Conservation (phyloP, 257 asterid species). For the Primulina tabacum region DNA sequence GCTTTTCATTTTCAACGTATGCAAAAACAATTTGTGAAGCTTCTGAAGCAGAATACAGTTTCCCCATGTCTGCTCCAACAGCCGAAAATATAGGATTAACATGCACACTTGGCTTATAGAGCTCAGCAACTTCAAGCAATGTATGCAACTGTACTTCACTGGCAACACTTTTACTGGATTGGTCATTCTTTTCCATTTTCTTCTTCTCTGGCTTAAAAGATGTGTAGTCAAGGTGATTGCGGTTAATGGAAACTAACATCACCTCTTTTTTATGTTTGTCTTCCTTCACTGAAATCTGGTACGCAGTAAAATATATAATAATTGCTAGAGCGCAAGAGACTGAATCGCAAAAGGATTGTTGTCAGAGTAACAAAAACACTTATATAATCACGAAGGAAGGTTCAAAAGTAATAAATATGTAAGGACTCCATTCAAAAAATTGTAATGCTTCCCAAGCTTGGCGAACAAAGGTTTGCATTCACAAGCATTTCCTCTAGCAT, state of each 20-base stretch:
- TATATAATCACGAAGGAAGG: background rate
- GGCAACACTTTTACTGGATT: slow-evolving; percentile 37
- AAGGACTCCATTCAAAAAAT: background rate
- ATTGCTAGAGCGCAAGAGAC: slow-evolving; percentile 10
- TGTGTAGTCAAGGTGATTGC: slow-evolving; percentile 68
- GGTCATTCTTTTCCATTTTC: slow-evolving; percentile 53
- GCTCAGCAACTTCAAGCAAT: slow-evolving; percentile 63
- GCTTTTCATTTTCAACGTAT: slow-evolving; percentile 80
- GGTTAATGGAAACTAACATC: slow-evolving; percentile 55
- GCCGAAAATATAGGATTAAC: slow-evolving; percentile 74
- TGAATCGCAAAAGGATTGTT: slow-evolving; percentile 2
- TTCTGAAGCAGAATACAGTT: slow-evolving; percentile 67
- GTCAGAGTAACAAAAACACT: background rate
- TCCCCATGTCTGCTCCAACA: slow-evolving; percentile 63
- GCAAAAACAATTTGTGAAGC: slow-evolving; percentile 73
- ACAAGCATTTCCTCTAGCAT: background rate
- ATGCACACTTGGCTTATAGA: slow-evolving; percentile 82
- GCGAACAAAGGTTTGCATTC: background rate
- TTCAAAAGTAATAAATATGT: background rate
- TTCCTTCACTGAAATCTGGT: slow-evolving; percentile 82
- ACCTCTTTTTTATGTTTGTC: slow-evolving; percentile 88
- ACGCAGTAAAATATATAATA: slow-evolving; percentile 28
- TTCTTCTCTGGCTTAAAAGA: slow-evolving; percentile 84
- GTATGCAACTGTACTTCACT: slow-evolving; percentile 47
- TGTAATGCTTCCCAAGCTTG: background rate